These are phyloP conservation scores for Botrytis tulipae DNA, from an alignment of 2,329 filamentous ascomycete genomes.

Conservation along the genomic window DNA sequence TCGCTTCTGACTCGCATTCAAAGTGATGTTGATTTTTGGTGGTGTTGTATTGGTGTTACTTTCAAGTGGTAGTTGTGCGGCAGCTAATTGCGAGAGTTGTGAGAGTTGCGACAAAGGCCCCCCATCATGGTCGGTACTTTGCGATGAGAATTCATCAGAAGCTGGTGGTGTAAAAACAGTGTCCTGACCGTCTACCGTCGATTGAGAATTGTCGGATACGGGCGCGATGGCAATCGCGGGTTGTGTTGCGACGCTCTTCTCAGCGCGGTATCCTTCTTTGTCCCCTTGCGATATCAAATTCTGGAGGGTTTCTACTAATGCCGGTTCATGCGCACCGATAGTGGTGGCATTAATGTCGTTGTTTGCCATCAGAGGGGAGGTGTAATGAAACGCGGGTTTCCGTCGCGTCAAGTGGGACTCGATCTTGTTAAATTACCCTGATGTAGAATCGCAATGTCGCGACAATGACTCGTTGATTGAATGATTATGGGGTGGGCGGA, in stretches of 20 bases:
- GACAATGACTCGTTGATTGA: conserved; percentile 26
- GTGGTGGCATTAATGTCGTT: conserved; percentile 29
- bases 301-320: conserved; percentile 13
- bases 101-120: conserved; percentile 49
- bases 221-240: conserved; percentile 19
- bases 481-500: conserved; percentile 27
- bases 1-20: conserved; percentile 60
- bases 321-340: conserved; percentile 19
- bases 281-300: not conserved
- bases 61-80: conserved; percentile 45
- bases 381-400: conserved; percentile 25
- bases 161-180: conserved; percentile 42
- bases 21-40: conserved; percentile 27
- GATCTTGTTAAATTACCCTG: conserved; percentile 27
- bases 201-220: conserved; percentile 47
- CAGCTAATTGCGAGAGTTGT: conserved; percentile 58
- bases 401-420: conserved; percentile 29
- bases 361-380: conserved; percentile 28
- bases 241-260: not conserved
- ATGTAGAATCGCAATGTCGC: conserved; percentile 16
- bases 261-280: not conserved
- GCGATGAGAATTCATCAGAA: conserved; percentile 38
- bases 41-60: conserved; percentile 26
- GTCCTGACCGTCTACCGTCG: conserved; percentile 44
- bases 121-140: conserved; percentile 49